These are phyloP conservation scores for Calocybe indica DNA, from an alignment of 768 basidiomycete genomes.

Conservation along the genomic window DNA sequence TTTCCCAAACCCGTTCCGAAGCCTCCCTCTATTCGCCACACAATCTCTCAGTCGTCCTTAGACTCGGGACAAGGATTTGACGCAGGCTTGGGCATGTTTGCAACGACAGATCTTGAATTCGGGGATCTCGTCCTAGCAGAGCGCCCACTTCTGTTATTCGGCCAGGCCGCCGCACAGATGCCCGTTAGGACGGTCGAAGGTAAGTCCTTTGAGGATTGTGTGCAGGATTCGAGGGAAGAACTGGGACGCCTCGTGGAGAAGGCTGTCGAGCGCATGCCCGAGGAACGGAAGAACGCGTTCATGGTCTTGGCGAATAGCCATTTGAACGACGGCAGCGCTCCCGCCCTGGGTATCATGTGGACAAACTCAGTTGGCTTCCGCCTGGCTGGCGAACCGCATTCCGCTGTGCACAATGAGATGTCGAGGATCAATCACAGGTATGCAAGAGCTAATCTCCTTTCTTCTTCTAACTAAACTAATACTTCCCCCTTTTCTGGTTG, in stretches of 20 bases:
- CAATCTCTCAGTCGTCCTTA: neutral
- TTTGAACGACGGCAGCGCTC: constrained; percentile 23
- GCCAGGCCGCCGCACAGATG: constrained; percentile 2
- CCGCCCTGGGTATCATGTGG: constrained; percentile 18
- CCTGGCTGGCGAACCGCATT: neutral
- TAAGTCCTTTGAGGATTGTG: neutral
- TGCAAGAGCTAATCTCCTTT: neutral
- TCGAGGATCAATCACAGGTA: constrained; percentile 22
- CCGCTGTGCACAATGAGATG: constrained; percentile 10
- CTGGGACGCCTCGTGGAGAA: constrained; percentile 9
- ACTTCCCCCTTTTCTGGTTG: constrained; percentile 12
- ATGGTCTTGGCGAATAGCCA: constrained; percentile 20
- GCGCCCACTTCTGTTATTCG: constrained; percentile 27
- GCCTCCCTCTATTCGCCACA: neutral
- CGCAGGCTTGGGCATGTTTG: constrained; percentile 24
- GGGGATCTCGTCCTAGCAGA: constrained; percentile 31
- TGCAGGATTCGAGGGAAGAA: neutral
- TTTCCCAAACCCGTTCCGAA: constrained; percentile 7
- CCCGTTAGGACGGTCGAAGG: neutral
- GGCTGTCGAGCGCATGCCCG: constrained; percentile 15
- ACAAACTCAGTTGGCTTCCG: constrained; percentile 19
- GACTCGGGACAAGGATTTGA: neutral
- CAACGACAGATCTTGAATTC: constrained; percentile 17
- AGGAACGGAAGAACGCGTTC: constrained; percentile 14
- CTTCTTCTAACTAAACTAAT: neutral